These are phyloP conservation scores for Cryphonectria radicalis DNA, from an alignment of 2,329 filamentous ascomycete genomes.

Conservation along the genomic window DNA sequence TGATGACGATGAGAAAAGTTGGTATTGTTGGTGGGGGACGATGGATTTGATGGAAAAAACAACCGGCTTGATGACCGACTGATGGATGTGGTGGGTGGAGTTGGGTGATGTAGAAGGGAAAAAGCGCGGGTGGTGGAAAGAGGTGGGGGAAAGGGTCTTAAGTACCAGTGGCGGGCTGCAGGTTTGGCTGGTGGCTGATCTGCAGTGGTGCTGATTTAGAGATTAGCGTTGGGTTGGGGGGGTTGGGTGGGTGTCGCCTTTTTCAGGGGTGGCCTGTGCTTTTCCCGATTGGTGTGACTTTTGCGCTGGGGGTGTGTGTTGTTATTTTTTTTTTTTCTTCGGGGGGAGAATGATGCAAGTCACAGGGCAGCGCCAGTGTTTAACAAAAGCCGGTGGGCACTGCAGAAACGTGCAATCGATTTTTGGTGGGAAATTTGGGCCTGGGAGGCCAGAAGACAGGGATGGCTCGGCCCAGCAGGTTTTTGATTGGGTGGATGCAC, in stretches of 20 bases:
- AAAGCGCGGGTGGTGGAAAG: conserved; percentile 41
- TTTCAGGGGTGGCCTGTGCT: conserved; percentile 2
- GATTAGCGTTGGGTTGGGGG: not conserved
- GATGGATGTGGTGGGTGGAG: conserved; percentile 33
- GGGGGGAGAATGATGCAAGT: not conserved
- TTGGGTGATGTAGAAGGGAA: conserved; percentile 37
- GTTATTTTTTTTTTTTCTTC: not conserved
- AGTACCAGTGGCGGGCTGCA: conserved; percentile 37
- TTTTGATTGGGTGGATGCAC: conserved; percentile 36
- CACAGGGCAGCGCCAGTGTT: not conserved
- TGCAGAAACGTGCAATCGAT: conserved; percentile 2
- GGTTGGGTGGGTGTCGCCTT: not conserved
- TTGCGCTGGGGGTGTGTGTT: not conserved
- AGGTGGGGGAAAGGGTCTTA: conserved; percentile 51
- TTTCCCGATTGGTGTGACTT: not conserved
- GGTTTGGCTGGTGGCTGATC: conserved; percentile 42
- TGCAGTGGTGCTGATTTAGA: conserved; percentile 28
- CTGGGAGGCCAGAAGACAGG: conserved; percentile 21
- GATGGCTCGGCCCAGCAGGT: conserved; percentile 17
- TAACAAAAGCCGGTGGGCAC: not conserved
- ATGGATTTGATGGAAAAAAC: conserved; percentile 36
- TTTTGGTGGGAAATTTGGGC: conserved; percentile 30
- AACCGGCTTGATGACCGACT: conserved; percentile 34
- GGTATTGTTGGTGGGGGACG: conserved; percentile 33
- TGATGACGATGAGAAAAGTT: conserved; percentile 26